These are phyloP conservation scores for Pythium volutum DNA, from an alignment of 352 stramenopile genomes.

Conservation along the genomic window DNA sequence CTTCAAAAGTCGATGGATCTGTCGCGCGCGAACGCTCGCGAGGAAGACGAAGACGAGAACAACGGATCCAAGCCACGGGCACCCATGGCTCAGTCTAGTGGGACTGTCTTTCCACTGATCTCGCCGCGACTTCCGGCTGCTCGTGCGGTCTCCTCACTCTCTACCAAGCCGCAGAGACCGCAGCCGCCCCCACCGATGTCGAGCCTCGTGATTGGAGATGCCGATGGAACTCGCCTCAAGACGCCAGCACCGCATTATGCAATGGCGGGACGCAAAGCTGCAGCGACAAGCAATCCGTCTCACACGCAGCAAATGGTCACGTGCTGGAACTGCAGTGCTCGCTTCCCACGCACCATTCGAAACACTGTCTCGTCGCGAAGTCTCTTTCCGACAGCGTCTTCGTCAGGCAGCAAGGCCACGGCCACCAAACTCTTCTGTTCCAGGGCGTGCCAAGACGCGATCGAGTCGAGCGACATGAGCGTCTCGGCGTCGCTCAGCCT, in stretches of 20 bases:
- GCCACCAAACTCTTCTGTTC: constrained; percentile 18
- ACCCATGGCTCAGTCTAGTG: constrained; percentile 2
- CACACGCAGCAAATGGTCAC: constrained; percentile 37
- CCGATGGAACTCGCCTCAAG: not conserved
- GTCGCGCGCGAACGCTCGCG: not conserved
- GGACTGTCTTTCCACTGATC: constrained; percentile 28
- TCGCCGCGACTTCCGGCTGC: constrained; percentile 21
- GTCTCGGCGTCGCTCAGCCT: constrained; percentile 22
- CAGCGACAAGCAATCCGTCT: constrained; percentile 26
- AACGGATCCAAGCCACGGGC: not conserved
- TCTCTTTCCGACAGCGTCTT: not conserved
- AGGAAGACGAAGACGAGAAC: not conserved
- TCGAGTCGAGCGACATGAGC: constrained; percentile 23
- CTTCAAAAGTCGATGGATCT: constrained; percentile 30
- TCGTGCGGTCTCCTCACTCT: constrained; percentile 8
- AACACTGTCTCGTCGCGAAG: not conserved
- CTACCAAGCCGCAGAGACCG: constrained; percentile 1
- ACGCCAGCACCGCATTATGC: not conserved
- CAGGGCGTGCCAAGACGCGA: constrained; percentile 14
- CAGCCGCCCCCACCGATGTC: not conserved
- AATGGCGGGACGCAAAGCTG: not conserved
- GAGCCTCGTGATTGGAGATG: constrained; percentile 9
- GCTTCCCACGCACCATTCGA: constrained; percentile 36
- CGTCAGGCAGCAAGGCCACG: not conserved
- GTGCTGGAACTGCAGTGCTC: constrained; percentile 63